These are phyloP conservation scores for Arthrobotrys entomopaga DNA, from an alignment of 2,329 filamentous ascomycete genomes.

Conservation along the genomic window DNA sequence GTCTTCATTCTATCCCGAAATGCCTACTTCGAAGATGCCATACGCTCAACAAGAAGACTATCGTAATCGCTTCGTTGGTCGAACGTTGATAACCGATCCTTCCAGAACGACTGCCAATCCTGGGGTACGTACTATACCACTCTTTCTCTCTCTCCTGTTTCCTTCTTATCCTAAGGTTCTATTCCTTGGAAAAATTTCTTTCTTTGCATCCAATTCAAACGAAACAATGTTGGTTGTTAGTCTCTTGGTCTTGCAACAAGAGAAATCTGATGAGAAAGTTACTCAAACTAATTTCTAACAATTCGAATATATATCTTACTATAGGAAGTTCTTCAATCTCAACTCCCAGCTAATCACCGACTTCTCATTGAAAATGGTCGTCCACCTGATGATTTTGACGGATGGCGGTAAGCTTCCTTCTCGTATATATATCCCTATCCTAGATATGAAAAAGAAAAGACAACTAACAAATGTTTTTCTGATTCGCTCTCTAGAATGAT, in stretches of 20 bases:
- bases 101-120: conserved; percentile 3
- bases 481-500: conserved; percentile 26
- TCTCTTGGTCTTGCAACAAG: too few relatives aligned
- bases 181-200: conserved; percentile 1
- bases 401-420: conserved; percentile 32
- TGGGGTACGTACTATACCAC: conserved; percentile 24
- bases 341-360: conserved; percentile 36
- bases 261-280: too few relatives aligned
- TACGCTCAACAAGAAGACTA: conserved; percentile 32
- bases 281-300: not conserved
- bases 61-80: conserved; percentile 38
- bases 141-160: not conserved
- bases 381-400: conserved; percentile 21
- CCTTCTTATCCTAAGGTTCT: conserved; percentile 1
- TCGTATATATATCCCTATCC: too few relatives aligned
- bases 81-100: conserved; percentile 8
- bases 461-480: too few relatives aligned
- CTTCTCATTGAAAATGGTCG: conserved; percentile 3
- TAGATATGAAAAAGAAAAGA: too few relatives aligned
- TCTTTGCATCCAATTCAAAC: too few relatives aligned
- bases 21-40: conserved; percentile 23
- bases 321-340: conserved; percentile 33
- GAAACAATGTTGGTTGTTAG: too few relatives aligned
- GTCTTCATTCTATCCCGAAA: not conserved
- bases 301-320: too few relatives aligned